Base-by-base conservation (phyloP, 768 basidiomycete species). In the Pleurotus djamor region DNA sequence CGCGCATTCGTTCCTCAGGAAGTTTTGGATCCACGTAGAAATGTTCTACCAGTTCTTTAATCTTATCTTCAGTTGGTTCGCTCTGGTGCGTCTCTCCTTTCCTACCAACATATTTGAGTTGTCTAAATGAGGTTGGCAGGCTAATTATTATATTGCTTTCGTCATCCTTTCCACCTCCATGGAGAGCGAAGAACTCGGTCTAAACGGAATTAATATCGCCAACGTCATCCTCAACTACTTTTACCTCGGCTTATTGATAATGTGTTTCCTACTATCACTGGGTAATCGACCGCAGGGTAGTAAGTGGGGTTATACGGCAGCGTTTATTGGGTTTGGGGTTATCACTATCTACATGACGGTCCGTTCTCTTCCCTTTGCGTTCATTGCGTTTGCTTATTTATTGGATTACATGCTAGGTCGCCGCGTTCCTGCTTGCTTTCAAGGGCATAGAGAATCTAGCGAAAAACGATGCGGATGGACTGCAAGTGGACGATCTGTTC, bases 331-430 rank as follows among this genome's bases (percentile, higher is more conserved):
- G 1, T 99, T 96, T 74, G 94, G 83, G 3, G 4, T 96, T 21
- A 86, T 99, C 63, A 98, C 96, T 35, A 71, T 94, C n/a, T 98
- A 98, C 69, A 98, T 99, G 96, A 93, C 94, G 55, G 89, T 93
- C 52, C 21, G 84, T 65, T 5, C 17, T 5, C 43, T 36, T 60
- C 50, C 35, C 17, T 10, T 55, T 28, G 21, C 50, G 58, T 35
- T 36, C 21, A 7, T 13, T 37, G 37, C 54, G 48, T 28, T 32
- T 13, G 21, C 61, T 9, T 38, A 21, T 17, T 2, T 56, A 21
- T 14, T 49, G 45, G 21, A 60, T 63, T 52, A 12, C 56, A 7
- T 57, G 44, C 32, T 62, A 94, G 91, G 76, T 85, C 41, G 76
- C 92, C 0, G 88, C 92, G 48, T 84, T 96, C 68, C 84, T 92